Base-by-base conservation (phyloP, 179 eudicot genomes). In the Sideroxylon spinosum region DNA sequence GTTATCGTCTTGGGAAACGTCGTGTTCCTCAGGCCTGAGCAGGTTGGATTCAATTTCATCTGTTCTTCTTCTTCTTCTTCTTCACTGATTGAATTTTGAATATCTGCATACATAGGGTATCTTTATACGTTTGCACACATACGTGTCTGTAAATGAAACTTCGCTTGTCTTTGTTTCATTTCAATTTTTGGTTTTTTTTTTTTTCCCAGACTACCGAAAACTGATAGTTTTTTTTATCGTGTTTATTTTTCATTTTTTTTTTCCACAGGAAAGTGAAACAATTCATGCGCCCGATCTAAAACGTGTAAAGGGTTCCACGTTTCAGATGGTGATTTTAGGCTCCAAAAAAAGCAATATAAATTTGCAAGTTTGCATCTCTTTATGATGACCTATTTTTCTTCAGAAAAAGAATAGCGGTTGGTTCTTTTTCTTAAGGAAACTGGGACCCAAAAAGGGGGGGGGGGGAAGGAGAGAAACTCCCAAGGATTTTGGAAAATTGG, bases 21-120 rank as follows among this genome's bases (percentile, higher is more conserved):
- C 19, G 99, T 95, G 71, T 90, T 90, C 82, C 80, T 95, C 73
- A 90, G 85, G 72, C 98, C 98, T 76, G 94, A 90, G 11, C 88
- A 95, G 99, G 99, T 95, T 82, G 85, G 89, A 79, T 9, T 66
- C 48, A 12, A 14, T 66, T 14, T 66, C 44, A 37, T 25, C 9
- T 29, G 10, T 23, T 37, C 44, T 37, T 62, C 2, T 20, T 62
- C 2, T 10, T 12, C 28, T 53, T 26, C 4, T 25, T 14, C 8
- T 20, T 3, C 7, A 1, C 28, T 17, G 14, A 37, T 37, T 37
- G 44, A 37, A 37, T 37, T 37, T 37, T 37, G 3, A 17, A 9
- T 19, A 25, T 68, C 20, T 25, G 19, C 19, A 70, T 5, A 20
- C n/a, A 70, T 3, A 37, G 44, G 44, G 44, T 37, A 37, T 37